Percentiles rank a stretch among this genome's conserved stretches.
phyloP scores from a whole-genome alignment of 2,329 filamentous ascomycete species.

The Ophiocordyceps polyrhachis-furcata region DNA sequence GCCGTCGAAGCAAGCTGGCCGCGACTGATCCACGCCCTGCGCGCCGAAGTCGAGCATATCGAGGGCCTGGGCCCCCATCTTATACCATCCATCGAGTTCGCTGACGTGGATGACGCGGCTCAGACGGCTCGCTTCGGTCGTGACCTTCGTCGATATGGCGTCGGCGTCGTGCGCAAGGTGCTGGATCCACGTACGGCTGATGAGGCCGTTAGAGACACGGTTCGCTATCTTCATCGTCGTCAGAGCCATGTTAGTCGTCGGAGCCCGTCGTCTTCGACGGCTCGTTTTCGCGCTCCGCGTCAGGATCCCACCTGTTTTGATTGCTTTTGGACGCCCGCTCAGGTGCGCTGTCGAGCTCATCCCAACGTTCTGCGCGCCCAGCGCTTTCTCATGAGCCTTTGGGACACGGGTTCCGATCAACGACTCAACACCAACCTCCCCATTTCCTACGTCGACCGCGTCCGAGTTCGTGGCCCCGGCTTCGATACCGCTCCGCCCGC shows the following conservation, averaged over 20 bases:
- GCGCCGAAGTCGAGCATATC: conserved; percentile 32
- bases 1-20: conserved; percentile 35
- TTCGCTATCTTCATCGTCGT: conserved; percentile 26
- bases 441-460: conserved; percentile 48
- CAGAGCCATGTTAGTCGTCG: background rate
- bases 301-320: conserved; percentile 50
- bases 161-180: conserved; percentile 46
- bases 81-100: conserved; percentile 37
- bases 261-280: too few species aligned
- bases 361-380: conserved; percentile 44
- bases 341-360: conserved; percentile 48
- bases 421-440: conserved; percentile 41
- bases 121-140: conserved; percentile 35
- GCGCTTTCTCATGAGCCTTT: conserved; percentile 46
- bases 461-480: conserved; percentile 42
- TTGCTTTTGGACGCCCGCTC: conserved; percentile 55
- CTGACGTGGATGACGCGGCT: conserved; percentile 26
- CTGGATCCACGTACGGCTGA: conserved; percentile 37
- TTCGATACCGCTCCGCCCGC: conserved; percentile 1
- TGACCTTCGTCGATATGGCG: conserved; percentile 41
- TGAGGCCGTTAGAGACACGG: conserved; percentile 37
- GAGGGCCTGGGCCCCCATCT: conserved; percentile 28
- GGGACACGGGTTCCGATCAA: conserved; percentile 36
- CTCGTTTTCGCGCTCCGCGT: conserved; percentile 9
- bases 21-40: conserved; percentile 31